Evolutionary conservation across 768 basidiomycete species (phyloP).

Genomic region (Xanthoconium purpureum): DNA sequence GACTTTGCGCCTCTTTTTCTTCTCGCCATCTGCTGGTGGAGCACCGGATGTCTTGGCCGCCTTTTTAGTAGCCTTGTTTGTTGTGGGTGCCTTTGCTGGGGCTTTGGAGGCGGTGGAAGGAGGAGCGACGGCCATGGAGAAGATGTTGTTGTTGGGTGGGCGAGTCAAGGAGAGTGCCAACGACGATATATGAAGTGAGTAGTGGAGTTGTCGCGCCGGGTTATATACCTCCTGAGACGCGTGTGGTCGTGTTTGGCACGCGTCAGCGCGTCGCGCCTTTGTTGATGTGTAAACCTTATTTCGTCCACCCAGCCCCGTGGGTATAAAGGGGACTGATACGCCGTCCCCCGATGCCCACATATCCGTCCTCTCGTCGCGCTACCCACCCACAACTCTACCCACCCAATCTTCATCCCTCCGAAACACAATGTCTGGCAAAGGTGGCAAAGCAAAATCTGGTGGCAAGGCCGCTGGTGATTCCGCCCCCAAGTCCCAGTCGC

Average conservation of each 20-base stretch:
- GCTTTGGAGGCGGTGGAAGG: conserved; percentile 42
- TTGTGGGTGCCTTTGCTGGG: conserved; percentile 40
- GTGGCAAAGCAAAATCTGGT: conserved; percentile 63
- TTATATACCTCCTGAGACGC: conserved; percentile 29
- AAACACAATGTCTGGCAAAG: conserved; percentile 38
- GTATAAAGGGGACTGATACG: conserved; percentile 29
- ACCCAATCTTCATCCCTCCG: neutral
- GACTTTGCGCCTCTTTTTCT: conserved; percentile 86
- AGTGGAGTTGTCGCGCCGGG: neutral
- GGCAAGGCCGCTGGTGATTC: conserved; percentile 51
- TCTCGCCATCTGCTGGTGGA: conserved; percentile 63
- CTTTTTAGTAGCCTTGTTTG: conserved; percentile 42
- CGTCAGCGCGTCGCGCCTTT: conserved; percentile 34
- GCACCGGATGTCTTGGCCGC: conserved; percentile 57
- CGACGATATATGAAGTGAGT: conserved; percentile 8
- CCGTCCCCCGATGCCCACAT: neutral
- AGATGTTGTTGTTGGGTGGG: conserved; percentile 8
- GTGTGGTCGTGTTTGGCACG: conserved; percentile 38
- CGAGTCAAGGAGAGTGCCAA: conserved; percentile 6
- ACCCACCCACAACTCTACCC: neutral
- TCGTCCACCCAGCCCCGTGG: conserved; percentile 5
- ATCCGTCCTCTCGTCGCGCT: conserved; percentile 5
- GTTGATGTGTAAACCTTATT: conserved; percentile 40
- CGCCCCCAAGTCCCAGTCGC: conserved; percentile 33
- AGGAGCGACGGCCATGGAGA: conserved; percentile 60